phyloP scores from a whole-genome alignment of 108 stramenopile genomes.

The Nitzschia sp. region DNA sequence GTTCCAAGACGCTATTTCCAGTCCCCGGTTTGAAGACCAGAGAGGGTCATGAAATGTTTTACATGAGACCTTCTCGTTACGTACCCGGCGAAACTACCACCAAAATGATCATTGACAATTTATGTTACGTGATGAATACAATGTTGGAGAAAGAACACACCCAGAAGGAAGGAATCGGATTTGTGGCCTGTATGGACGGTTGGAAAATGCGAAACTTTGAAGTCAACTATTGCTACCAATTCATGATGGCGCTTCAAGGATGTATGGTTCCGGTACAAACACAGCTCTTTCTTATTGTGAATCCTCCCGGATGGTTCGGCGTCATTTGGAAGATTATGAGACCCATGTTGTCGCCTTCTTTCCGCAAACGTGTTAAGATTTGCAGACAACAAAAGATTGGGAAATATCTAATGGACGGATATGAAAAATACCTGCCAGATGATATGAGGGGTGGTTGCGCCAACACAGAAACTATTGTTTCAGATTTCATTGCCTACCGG shows the following conservation, averaged over 20 bases:
- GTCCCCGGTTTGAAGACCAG: slow-evolving; percentile 48
- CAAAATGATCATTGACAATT: slow-evolving; percentile 48
- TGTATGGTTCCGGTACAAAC: slow-evolving; percentile 40
- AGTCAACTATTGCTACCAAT: slow-evolving; percentile 43
- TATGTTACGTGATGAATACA: slow-evolving; percentile 44
- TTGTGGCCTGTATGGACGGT: slow-evolving; percentile 56
- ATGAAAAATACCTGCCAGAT: slow-evolving; percentile 41
- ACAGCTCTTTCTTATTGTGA: slow-evolving; percentile 52
- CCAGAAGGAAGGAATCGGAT: slow-evolving; percentile 50
- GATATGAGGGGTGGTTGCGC: slow-evolving; percentile 32
- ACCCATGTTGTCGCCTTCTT: slow-evolving; percentile 38
- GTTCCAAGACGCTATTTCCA: slow-evolving; percentile 50
- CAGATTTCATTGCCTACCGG: slow-evolving; percentile 41
- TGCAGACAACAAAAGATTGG: slow-evolving; percentile 26
- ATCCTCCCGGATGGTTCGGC: slow-evolving; percentile 57
- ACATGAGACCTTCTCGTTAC: slow-evolving; percentile 55
- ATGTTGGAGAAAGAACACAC: slow-evolving; percentile 33
- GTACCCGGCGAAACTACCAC: slow-evolving; percentile 42
- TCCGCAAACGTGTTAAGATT: slow-evolving; percentile 48
- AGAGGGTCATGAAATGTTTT: slow-evolving; percentile 47
- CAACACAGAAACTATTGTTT: slow-evolving; percentile 29
- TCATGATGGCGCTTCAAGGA: slow-evolving; percentile 54
- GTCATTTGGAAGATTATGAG: slow-evolving; percentile 50
- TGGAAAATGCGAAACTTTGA: slow-evolving; percentile 54
- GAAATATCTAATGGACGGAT: slow-evolving; percentile 30